phyloP scores from a whole-genome alignment of 805 yeast species.

The Saccharomycopsis schoenii region DNA sequence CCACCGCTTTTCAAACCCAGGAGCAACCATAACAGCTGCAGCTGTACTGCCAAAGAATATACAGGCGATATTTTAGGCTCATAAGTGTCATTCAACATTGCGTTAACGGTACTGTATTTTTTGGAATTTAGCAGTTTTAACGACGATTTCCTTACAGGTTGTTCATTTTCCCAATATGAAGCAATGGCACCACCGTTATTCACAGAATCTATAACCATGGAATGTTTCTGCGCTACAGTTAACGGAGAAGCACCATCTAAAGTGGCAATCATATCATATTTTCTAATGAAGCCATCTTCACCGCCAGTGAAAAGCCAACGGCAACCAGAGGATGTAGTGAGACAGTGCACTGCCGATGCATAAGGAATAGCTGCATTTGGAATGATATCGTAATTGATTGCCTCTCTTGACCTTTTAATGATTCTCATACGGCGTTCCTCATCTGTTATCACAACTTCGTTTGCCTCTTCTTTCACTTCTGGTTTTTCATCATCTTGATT shows the following conservation, averaged over 20 bases:
- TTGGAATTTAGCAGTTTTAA: conserved; percentile 25
- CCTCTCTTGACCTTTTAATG: conserved; percentile 37
- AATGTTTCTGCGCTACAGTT: conserved; percentile 86
- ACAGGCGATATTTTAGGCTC: conserved; percentile 72
- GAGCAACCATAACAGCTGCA: conserved; percentile 73
- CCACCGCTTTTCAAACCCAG: conserved; percentile 83
- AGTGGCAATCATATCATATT: conserved; percentile 77
- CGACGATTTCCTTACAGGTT: conserved; percentile 50
- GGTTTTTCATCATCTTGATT: conserved; percentile 14
- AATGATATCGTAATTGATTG: conserved; percentile 55
- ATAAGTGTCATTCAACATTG: conserved; percentile 27
- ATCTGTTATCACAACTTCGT: conserved; percentile 20
- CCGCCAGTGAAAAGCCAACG: conserved; percentile 92
- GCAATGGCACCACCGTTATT: conserved; percentile 73
- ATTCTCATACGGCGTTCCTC: conserved; percentile 23
- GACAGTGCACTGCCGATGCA: conserved; percentile 63
- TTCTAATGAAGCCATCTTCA: conserved; percentile 87
- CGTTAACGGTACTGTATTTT: conserved; percentile 16
- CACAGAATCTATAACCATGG: conserved; percentile 67
- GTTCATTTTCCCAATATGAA: conserved; percentile 95
- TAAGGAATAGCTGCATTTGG: conserved; percentile 89
- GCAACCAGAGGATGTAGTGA: conserved; percentile 70
- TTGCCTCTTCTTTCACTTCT: conserved; percentile 23
- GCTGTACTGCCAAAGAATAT: conserved; percentile 74
- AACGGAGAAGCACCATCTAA: conserved; percentile 79